Conservation (phyloP, 2,329 filamentous ascomycete species). For the Sporothrix pallida region DNA sequence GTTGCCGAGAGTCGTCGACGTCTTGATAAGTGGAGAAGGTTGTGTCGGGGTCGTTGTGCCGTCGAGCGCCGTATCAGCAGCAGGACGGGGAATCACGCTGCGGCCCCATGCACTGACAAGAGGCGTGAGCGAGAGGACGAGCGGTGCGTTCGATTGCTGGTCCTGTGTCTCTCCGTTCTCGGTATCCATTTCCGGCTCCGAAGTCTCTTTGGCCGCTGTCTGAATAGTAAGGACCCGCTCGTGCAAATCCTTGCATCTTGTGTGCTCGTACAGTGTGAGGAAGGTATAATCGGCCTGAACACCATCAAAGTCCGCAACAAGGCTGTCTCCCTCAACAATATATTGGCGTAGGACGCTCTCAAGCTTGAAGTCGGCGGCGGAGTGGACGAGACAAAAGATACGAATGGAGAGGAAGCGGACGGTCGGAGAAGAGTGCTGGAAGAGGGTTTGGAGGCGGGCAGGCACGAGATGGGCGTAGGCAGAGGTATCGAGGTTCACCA, state of each 20-base stretch:
- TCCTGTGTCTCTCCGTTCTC: background rate
- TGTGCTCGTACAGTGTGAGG: constrained; percentile 63
- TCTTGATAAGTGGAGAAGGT: constrained; percentile 66
- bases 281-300: constrained; percentile 79
- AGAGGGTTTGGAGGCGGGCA: constrained; percentile 70
- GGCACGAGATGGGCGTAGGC: constrained; percentile 68
- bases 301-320: constrained; percentile 78
- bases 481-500: constrained; percentile 76
- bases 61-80: constrained; percentile 44
- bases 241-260: constrained; percentile 55
- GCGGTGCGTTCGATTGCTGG: constrained; percentile 3
- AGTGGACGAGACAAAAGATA: constrained; percentile 78
- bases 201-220: constrained; percentile 10
- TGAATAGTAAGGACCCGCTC: constrained; percentile 50
- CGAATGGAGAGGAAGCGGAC: constrained; percentile 83
- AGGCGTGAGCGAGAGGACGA: constrained; percentile 56
- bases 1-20: constrained; percentile 74
- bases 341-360: constrained; percentile 73
- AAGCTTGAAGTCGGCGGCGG: constrained; percentile 78
- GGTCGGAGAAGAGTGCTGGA: constrained; percentile 62
- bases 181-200: constrained; percentile 23
- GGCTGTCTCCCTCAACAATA: constrained; percentile 63
- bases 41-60: constrained; percentile 35
- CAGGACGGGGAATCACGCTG: constrained; percentile 69
- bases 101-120: constrained; percentile 69